A percentile compares a stretch with the other conserved stretches of the same genome.
Conservation (phyloP, 176 grass and related monocot genomes). For the Hordeum marinum region DNA sequence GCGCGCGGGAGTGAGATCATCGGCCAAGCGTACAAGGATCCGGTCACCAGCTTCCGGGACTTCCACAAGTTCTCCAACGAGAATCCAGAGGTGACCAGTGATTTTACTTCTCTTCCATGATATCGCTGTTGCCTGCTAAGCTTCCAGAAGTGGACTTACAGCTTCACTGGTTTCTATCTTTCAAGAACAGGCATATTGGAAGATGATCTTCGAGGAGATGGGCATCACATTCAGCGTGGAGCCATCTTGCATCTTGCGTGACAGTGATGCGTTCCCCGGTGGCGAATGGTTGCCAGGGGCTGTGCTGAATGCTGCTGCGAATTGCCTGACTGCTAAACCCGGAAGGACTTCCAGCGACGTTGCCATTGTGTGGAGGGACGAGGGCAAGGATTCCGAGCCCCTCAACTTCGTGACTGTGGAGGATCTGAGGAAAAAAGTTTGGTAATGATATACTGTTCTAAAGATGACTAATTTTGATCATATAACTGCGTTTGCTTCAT, state of each 20-base stretch:
- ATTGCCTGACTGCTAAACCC: slow-evolving; percentile 63
- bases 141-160: neutral
- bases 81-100: slow-evolving; percentile 61
- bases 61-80: slow-evolving; percentile 70
- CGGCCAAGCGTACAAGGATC: slow-evolving; percentile 65
- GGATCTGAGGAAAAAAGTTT: slow-evolving; percentile 70
- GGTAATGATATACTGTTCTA: slow-evolving; percentile 39
- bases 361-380: slow-evolving; percentile 78
- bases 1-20: slow-evolving; percentile 57
- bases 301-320: slow-evolving; percentile 59
- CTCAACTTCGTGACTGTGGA: slow-evolving; percentile 66
- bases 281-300: slow-evolving; percentile 76
- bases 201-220: slow-evolving; percentile 85
- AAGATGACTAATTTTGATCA: neutral
- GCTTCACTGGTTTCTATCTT: neutral
- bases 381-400: slow-evolving; percentile 60
- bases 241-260: slow-evolving; percentile 64
- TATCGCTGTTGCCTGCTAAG: neutral
- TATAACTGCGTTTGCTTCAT: neutral
- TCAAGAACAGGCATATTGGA: slow-evolving; percentile 69
- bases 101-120: neutral
- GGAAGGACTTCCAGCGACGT: slow-evolving; percentile 39
- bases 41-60: slow-evolving; percentile 61
- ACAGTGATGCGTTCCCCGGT: slow-evolving; percentile 47
- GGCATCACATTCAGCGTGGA: slow-evolving; percentile 51